Evolutionary conservation across 2,329 filamentous ascomycete genomes (phyloP).

Genomic region (Kalaharituber pfeilii): DNA sequence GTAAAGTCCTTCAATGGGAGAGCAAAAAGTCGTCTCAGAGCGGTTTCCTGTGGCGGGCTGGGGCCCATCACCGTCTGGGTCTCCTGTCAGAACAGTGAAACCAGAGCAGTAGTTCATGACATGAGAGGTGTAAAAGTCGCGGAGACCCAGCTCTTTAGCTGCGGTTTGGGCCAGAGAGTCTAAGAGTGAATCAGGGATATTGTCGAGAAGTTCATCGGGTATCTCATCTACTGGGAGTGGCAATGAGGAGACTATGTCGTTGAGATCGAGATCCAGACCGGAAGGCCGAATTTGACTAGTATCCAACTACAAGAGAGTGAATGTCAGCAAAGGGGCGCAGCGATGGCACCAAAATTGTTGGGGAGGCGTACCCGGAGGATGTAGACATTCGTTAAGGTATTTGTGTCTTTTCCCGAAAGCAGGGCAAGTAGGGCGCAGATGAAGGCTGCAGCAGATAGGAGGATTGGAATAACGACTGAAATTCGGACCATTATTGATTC

Average conservation of each 20-base stretch:
- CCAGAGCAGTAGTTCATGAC: slow-evolving; percentile 17
- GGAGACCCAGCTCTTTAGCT: slow-evolving; percentile 10
- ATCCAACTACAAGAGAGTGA: slow-evolving; percentile 8
- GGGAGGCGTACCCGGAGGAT: slow-evolving; percentile 10
- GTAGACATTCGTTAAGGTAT: slow-evolving; percentile 13
- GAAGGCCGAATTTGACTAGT: slow-evolving; percentile 12
- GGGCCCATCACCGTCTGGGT: background rate
- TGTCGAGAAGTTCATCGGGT: slow-evolving; percentile 2
- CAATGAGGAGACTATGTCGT: background rate
- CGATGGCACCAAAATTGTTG: background rate
- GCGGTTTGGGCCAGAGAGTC: slow-evolving; percentile 1
- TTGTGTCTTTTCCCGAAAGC: slow-evolving; percentile 11
- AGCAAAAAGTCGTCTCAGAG: slow-evolving; percentile 10
- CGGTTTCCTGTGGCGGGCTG: background rate
- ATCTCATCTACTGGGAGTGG: slow-evolving; percentile 1
- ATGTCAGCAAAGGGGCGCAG: background rate
- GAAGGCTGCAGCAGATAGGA: slow-evolving; percentile 14
- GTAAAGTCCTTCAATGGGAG: slow-evolving; percentile 8
- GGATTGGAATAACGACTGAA: slow-evolving; percentile 13
- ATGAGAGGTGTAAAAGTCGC: slow-evolving; percentile 15
- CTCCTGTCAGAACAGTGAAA: background rate
- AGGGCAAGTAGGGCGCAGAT: slow-evolving; percentile 11
- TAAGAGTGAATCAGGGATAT: background rate
- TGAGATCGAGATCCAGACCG: slow-evolving; percentile 8
- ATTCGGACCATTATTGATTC: slow-evolving; percentile 17